Evolutionary conservation across 164 flowering plant genomes (phyloP).

Genomic region (Hamamelis virginiana): DNA sequence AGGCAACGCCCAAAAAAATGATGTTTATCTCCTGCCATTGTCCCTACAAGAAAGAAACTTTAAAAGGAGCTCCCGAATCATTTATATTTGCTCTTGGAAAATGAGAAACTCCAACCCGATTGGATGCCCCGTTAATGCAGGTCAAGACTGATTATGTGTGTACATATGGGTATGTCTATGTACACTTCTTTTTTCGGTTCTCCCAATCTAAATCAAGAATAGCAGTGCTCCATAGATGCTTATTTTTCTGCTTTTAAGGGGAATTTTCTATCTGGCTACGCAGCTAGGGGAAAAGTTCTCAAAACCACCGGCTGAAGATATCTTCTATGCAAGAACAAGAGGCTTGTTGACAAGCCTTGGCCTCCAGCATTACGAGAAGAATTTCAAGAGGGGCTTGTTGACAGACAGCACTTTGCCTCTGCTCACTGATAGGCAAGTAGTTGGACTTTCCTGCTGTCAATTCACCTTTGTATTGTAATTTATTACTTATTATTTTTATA

Average conservation of each 20-base stretch:
- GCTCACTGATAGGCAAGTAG: conserved; percentile 77
- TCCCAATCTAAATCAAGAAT: neutral
- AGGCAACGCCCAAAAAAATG: too few relatives aligned
- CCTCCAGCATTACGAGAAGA: conserved; percentile 80
- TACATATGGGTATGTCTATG: too few relatives aligned
- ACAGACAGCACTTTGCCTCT: conserved; percentile 80
- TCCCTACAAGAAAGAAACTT: too few relatives aligned
- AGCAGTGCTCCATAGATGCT: neutral
- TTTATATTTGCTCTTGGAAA: too few relatives aligned
- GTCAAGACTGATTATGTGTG: too few relatives aligned
- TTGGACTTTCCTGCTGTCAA: neutral
- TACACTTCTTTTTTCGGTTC: too few relatives aligned
- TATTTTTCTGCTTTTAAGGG: neutral
- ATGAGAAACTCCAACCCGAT: too few relatives aligned
- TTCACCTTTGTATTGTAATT: neutral
- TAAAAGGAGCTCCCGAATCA: too few relatives aligned
- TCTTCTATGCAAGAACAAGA: conserved; percentile 57
- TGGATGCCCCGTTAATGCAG: too few relatives aligned
- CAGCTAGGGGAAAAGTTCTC: conserved; percentile 78
- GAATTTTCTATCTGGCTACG: conserved; percentile 9
- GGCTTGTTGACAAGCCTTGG: conserved; percentile 72
- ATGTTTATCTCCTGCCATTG: too few relatives aligned
- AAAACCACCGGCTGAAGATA: conserved; percentile 67
- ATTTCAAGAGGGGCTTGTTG: conserved; percentile 82
- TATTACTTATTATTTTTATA: neutral